Evolutionary conservation across 2,329 filamentous ascomycete genomes (phyloP).

Genomic region (Xylariales sp.): DNA sequence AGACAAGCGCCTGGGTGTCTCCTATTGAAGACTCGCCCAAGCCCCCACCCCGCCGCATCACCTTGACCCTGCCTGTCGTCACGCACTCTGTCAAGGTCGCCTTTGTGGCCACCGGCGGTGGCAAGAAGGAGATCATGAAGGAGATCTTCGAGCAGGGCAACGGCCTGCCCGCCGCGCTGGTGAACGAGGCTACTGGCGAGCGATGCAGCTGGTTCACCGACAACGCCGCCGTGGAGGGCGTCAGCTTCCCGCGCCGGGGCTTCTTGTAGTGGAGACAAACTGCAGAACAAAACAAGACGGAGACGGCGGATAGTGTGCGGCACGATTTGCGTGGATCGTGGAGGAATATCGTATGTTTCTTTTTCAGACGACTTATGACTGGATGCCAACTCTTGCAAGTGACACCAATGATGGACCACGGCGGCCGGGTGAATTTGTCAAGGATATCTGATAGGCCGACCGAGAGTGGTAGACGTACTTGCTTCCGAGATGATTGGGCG

Average conservation of each 20-base stretch:
- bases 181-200: conserved; percentile 81
- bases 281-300: too few relatives aligned
- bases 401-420: too few relatives aligned
- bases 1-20: conserved; percentile 87
- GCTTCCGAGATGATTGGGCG: too few relatives aligned
- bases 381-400: too few relatives aligned
- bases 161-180: conserved; percentile 76
- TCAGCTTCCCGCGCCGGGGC: conserved; percentile 74
- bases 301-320: too few relatives aligned
- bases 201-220: conserved; percentile 96
- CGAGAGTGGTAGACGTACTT: too few relatives aligned
- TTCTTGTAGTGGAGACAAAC: too few relatives aligned
- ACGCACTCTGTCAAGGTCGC: conserved; percentile 81
- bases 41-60: conserved; percentile 86
- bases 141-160: conserved; percentile 84
- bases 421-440: too few relatives aligned
- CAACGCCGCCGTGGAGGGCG: conserved; percentile 76
- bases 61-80: conserved; percentile 86
- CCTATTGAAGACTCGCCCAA: conserved; percentile 92
- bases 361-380: too few relatives aligned
- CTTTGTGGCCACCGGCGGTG: conserved; percentile 84
- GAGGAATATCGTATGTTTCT: too few relatives aligned
- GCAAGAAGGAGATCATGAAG: conserved; percentile 90
- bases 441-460: too few relatives aligned
- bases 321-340: too few relatives aligned